A percentile compares a stretch with the other conserved stretches of the same genome.
Evolutionary conservation across 371 early-diverging fungal species (phyloP).

Genomic region (Mortierella sp.): DNA sequence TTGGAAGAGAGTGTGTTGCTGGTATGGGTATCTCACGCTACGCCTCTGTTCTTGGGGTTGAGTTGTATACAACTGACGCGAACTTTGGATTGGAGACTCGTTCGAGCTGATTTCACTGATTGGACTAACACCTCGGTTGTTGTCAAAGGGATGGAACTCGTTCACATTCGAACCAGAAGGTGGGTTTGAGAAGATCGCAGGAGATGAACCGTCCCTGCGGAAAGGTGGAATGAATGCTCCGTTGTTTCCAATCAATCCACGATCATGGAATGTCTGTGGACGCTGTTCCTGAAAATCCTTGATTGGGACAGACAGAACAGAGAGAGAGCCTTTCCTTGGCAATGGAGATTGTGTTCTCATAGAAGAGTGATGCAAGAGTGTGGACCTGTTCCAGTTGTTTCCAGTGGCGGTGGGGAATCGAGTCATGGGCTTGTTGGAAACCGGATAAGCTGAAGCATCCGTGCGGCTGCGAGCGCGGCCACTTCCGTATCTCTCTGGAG

Average conservation of each 20-base stretch:
- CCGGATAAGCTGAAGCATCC: too few relatives aligned
- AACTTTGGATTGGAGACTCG: background rate
- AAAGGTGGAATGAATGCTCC: background rate
- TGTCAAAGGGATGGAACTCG: background rate
- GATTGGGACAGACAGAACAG: conserved; percentile 6
- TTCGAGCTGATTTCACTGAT: background rate
- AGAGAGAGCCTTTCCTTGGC: conserved; percentile 9
- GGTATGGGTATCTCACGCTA: conserved; percentile 11
- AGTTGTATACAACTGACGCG: background rate
- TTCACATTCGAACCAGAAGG: too few relatives aligned
- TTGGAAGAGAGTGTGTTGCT: conserved; percentile 9
- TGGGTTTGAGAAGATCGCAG: conserved; percentile 5
- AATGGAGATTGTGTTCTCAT: conserved; percentile 1
- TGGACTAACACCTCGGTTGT: background rate
- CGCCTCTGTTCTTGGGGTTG: conserved; percentile 5
- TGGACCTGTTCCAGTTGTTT: background rate
- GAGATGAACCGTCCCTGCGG: conserved; percentile 10
- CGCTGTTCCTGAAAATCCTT: background rate
- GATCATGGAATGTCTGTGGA: background rate
- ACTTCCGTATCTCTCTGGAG: background rate
- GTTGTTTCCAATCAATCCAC: background rate
- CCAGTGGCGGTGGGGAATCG: background rate
- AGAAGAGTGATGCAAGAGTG: background rate
- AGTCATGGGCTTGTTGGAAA: background rate
- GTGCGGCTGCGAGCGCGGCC: background rate